Evolutionary conservation across 768 basidiomycete species (phyloP).

Genomic region (Rhizopogon roseolus): DNA sequence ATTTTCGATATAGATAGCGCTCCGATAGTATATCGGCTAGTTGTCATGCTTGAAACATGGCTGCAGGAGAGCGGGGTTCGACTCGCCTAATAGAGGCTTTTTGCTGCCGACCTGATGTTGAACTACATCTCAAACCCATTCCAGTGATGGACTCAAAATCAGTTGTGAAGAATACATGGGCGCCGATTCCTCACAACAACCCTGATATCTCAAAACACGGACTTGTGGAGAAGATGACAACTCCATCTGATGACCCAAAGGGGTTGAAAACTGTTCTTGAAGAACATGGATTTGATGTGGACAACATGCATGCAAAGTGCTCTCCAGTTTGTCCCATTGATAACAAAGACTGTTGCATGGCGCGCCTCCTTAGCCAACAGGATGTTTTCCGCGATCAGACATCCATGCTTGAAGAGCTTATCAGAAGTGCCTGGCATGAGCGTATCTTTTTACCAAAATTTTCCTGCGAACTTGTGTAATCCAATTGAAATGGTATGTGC

Average conservation of each 20-base stretch:
- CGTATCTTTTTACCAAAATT: slow-evolving; percentile 31
- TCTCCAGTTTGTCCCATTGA: slow-evolving; percentile 17
- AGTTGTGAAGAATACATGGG: too few species aligned
- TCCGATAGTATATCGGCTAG: too few species aligned
- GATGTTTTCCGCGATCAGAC: slow-evolving; percentile 23
- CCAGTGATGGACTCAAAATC: too few species aligned
- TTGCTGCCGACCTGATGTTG: too few species aligned
- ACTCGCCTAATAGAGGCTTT: too few species aligned
- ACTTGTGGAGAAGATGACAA: slow-evolving; percentile 31
- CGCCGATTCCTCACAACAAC: slow-evolving; percentile 20
- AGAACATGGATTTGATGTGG: slow-evolving; percentile 37
- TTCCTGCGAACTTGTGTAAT: slow-evolving; percentile 33
- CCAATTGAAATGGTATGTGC: slow-evolving; percentile 5
- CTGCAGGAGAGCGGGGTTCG: too few species aligned
- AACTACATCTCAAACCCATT: too few species aligned
- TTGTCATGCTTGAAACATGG: too few species aligned
- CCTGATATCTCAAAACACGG: slow-evolving; percentile 5
- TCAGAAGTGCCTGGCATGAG: slow-evolving; percentile 18
- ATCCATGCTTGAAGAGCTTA: slow-evolving; percentile 18
- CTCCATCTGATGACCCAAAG: slow-evolving; percentile 17
- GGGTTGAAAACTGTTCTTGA: slow-evolving; percentile 9
- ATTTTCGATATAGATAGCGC: too few species aligned
- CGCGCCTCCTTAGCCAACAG: slow-evolving; percentile 16
- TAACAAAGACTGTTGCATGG: slow-evolving; percentile 21
- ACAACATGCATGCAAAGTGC: slow-evolving; percentile 29